Conservation (phyloP, 345 rosid species). For the Mallotus nudiflorus region DNA sequence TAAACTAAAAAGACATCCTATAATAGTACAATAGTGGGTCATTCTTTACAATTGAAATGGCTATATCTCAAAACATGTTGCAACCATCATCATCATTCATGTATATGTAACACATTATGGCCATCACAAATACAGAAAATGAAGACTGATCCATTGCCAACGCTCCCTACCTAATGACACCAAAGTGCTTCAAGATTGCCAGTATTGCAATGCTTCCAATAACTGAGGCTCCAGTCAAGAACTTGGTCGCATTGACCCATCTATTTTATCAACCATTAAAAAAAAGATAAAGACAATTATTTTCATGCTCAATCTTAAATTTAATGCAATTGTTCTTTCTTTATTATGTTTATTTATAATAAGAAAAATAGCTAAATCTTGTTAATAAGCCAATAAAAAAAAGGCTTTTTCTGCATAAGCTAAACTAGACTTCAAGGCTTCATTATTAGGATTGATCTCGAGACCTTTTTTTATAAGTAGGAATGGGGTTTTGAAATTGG, state of each 20-base stretch:
- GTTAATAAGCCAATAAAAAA: no score
- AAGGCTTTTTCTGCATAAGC: no score
- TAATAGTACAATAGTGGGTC: not conserved
- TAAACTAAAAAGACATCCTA: not conserved
- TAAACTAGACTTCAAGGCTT: no score
- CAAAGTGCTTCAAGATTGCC: constrained; percentile 81
- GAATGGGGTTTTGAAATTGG: no score
- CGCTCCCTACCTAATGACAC: constrained; percentile 95
- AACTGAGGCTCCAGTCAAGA: constrained; percentile 87
- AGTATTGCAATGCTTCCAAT: constrained; percentile 96
- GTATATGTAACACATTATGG: constrained; percentile 71
- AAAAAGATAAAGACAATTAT: not conserved
- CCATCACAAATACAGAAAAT: constrained; percentile 59
- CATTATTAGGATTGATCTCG: no score
- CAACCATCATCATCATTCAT: constrained; percentile 50
- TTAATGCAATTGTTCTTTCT: not conserved
- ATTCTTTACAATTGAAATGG: not conserved
- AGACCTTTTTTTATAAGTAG: no score
- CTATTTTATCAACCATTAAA: constrained; percentile 35
- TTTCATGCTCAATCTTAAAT: not conserved
- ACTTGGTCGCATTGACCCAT: constrained; percentile 93
- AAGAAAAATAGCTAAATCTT: constrained; percentile 6
- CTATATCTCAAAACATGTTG: constrained; percentile 38
- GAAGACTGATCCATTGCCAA: constrained; percentile 80
- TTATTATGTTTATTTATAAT: no score